These are phyloP conservation scores for Phytophthora aleatoria DNA, from an alignment of 352 stramenopile genomes.

Conservation along the genomic window DNA sequence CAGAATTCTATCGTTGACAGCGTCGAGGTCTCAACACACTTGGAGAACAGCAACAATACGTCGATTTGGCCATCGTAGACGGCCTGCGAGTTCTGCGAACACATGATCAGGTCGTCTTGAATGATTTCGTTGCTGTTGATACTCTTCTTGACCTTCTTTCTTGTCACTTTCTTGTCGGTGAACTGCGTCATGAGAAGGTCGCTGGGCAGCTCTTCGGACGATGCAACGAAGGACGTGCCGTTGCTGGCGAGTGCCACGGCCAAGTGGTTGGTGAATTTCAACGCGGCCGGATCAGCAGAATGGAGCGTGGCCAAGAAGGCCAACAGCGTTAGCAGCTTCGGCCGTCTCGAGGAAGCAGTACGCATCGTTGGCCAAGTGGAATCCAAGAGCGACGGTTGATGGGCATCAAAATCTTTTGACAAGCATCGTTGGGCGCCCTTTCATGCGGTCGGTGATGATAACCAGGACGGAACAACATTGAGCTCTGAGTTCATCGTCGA, in stretches of 20 bases:
- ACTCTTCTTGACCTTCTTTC: conserved; percentile 28
- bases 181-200: conserved; percentile 16
- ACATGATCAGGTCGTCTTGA: conserved; percentile 26
- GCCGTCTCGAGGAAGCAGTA: background rate
- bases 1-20: conserved; percentile 47
- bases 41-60: conserved; percentile 59
- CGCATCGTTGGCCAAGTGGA: background rate
- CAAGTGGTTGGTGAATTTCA: conserved; percentile 18
- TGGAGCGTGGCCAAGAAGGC: conserved; percentile 3
- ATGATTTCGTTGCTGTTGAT: conserved; percentile 12
- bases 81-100: conserved; percentile 11
- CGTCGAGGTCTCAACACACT: conserved; percentile 45
- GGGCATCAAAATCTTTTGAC: conserved; percentile 14
- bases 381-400: conserved; percentile 23
- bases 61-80: conserved; percentile 34
- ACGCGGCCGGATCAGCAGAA: background rate
- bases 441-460: background rate
- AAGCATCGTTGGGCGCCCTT: conserved; percentile 5
- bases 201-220: conserved; percentile 10
- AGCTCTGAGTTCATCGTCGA: too few species aligned
- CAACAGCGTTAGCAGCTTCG: conserved; percentile 5
- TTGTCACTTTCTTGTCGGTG: conserved; percentile 18
- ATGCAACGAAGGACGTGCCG: conserved; percentile 21
- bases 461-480: too few species aligned
- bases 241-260: conserved; percentile 20